Percentiles rank a stretch among this genome's conserved stretches.
phyloP scores from a whole-genome alignment of 495 filamentous ascomycete genomes.

The Penicillium argentinense region DNA sequence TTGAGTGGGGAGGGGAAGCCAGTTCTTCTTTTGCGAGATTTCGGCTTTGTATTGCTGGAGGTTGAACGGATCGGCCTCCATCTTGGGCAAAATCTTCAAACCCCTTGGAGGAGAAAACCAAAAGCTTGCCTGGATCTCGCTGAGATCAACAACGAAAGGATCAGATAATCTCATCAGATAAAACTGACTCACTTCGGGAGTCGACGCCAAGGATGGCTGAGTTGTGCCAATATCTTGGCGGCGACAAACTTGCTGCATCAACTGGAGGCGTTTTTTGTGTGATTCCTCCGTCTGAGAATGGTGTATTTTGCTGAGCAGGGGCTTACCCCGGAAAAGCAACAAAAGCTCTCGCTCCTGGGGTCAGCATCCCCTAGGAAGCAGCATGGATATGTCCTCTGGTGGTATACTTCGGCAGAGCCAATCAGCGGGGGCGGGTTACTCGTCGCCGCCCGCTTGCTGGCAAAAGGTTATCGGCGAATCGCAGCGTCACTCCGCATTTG shows the following conservation, averaged over 20 bases:
- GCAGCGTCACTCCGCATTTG: too few relatives aligned
- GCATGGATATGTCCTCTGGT: not conserved
- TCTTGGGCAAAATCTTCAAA: too few relatives aligned
- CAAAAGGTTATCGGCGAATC: not conserved
- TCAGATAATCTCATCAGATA: not conserved
- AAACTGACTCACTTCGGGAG: not conserved
- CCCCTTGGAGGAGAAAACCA: too few relatives aligned
- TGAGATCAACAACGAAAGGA: too few relatives aligned
- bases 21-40: slow-evolving; percentile 6
- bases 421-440: not conserved
- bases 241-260: not conserved
- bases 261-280: not conserved
- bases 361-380: not conserved
- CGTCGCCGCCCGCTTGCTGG: too few relatives aligned
- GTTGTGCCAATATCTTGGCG: slow-evolving; percentile 1
- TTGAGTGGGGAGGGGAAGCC: slow-evolving; percentile 3
- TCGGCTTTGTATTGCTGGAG: slow-evolving; percentile 16
- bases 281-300: too few relatives aligned
- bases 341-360: too few relatives aligned
- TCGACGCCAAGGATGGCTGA: slow-evolving; percentile 2
- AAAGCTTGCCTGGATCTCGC: too few relatives aligned
- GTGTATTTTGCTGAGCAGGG: too few relatives aligned
- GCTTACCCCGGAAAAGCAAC: too few relatives aligned
- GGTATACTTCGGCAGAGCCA: not conserved
- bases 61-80: slow-evolving; percentile 12